Evolutionary conservation across 78 protist genomes (phyloP), one percentile per base, ranked within the genome.

Genomic region (Dictyostelium intermedium): DNA sequence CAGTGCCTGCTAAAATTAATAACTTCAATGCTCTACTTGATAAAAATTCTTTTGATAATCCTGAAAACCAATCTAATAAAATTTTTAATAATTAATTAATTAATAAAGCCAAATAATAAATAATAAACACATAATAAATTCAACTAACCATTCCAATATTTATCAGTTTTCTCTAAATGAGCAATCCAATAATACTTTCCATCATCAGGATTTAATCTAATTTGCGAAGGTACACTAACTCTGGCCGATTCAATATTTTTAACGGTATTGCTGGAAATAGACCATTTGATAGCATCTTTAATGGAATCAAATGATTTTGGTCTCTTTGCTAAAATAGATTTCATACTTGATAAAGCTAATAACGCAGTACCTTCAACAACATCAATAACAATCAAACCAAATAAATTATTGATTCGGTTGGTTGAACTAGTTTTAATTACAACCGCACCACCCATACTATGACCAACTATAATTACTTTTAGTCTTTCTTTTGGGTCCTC

Each of bases 361-460:
- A 97, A 23, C 0, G 98, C 98, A 3, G 97, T 97, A 18, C 98
- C 98, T 82, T 98, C 99, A 13, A 98, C 98, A 9, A 97, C 98
- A 91, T 98, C 99, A 6, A 98, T 10, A 7, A 98, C 97, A 3
- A 92, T 72, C n/a, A 97, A 23, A 6, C 89, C 93, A 2, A 78
- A 60, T 30, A 83, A 32, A 50, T 82, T 83, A 27, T 70, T 77
- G 20, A 82, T 69, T 34, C 39, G 18, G 34, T 56, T 30, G 23
- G 72, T 35, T 5, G 41, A 10, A 78, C 87, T 70, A 3, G 77
- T 16, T 43, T 80, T 72, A 10, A 76, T 92, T 11, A 66, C 97
- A 9, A 95, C 86, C 23, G 96, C 95, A 14, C 96, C 95, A 27
- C 97, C 97, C 79, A 95, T 45, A 9, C 82, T 50, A 43, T 95